Base-by-base conservation (phyloP, 1,284 basidiomycete genomes). In the Tilletia horrida region DNA sequence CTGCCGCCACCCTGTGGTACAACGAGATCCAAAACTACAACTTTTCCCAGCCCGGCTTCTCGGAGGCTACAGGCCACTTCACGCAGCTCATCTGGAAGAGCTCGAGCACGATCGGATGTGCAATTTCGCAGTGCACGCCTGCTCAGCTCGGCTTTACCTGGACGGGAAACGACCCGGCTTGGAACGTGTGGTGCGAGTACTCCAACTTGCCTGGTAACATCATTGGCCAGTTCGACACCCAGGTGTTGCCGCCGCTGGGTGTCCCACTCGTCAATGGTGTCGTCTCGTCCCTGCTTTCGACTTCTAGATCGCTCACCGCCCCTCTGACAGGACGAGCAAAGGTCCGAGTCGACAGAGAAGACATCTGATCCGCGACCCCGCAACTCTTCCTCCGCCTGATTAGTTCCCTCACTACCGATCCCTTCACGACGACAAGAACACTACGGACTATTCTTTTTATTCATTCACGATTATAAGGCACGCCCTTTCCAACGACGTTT, bases 51-150 rank as follows among this genome's bases (percentile, higher is more conserved):
- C 66, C 63, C 1, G 42, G 14, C 13, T 76, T 74, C 64, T 67
- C 67, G 59, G 69, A 67, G 48, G 64, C 66, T 3, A 73, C 74
- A 18, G 74, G 74, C 0, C 74, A 76, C 55, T 76, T 76, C 43
- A 74, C 73, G 2, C 74, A 76, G 67, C 69, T 76, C 66, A 69
- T 76, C 0, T 76, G 74, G 74, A 70, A 70, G 67, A 31, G 29
- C 8, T 67, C 47, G 21, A 66, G 35, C 35, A 63, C 62, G 55
- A 40, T 74, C 14, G 73, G 73, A 2, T 74, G 73, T 25, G 73
- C 69, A 43, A 35, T 72, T 1, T 55, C 67, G 42, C 21, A 62
- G 29, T 74, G 73, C 29, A 48, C 66, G 3, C 64, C 62, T 0
- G 9, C n/a, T 0, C 59, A 64, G 63, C 45, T 73, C 50, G 68